A percentile compares a stretch with the other conserved stretches of the same genome.
These are phyloP conservation scores for Pseudohalonectria lignicola DNA, from an alignment of 2,329 filamentous ascomycete genomes.

Conservation along the genomic window DNA sequence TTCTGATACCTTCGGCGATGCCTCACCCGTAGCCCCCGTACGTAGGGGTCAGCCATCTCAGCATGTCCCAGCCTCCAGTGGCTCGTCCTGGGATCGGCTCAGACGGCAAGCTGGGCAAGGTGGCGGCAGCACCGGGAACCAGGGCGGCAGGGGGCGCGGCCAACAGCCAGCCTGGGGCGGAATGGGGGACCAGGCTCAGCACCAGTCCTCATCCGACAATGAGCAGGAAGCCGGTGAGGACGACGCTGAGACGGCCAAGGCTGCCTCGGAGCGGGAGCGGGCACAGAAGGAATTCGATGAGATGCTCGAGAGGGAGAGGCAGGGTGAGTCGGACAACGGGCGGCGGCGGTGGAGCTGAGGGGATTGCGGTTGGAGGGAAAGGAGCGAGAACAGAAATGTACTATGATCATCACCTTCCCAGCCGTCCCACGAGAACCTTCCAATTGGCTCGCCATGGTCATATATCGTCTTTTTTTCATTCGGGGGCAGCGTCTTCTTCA, in stretches of 20 bases:
- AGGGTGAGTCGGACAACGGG: slow-evolving; percentile 6
- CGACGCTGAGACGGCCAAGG: too few relatives aligned
- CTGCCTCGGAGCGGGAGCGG: too few relatives aligned
- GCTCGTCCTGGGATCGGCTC: slow-evolving; percentile 11
- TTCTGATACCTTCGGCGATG: slow-evolving; percentile 9
- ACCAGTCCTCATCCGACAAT: too few relatives aligned
- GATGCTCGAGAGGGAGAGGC: slow-evolving; percentile 13
- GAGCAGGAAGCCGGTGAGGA: too few relatives aligned
- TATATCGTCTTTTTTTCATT: too few relatives aligned
- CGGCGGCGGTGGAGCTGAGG: slow-evolving; percentile 3
- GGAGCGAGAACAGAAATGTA: background rate
- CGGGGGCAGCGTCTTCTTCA: too few relatives aligned
- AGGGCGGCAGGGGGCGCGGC: background rate
- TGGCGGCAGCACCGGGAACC: too few relatives aligned
- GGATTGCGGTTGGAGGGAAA: background rate
- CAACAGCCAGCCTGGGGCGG: background rate
- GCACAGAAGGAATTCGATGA: slow-evolving; percentile 13
- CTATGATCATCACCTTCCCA: background rate
- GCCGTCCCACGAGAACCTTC: too few relatives aligned
- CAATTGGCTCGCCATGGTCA: too few relatives aligned
- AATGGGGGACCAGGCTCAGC: too few relatives aligned
- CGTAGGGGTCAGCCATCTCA: slow-evolving; percentile 4
- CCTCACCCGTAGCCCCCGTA: slow-evolving; percentile 8
- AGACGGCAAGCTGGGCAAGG: slow-evolving; percentile 2
- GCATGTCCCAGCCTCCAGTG: slow-evolving; percentile 1